Percentiles rank a stretch among this genome's conserved stretches.
Conservation (phyloP, 2,329 filamentous ascomycete genomes). For the Niveomyces coronatus region DNA sequence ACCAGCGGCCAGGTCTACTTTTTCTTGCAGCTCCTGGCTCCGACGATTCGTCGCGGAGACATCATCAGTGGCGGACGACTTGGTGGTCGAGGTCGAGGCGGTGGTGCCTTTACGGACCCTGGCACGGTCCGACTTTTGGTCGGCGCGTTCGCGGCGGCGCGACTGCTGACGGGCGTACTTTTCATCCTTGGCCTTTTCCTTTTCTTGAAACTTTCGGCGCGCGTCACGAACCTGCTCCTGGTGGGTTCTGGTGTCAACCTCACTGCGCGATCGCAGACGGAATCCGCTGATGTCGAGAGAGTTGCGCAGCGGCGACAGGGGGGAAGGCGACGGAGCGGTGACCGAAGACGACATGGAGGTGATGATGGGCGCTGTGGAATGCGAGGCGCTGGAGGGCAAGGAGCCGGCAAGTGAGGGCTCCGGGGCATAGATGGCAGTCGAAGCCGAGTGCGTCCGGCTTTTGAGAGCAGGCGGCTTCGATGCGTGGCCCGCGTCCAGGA, state of each 20-base stretch:
- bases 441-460: constrained; percentile 20
- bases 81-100: constrained; percentile 21
- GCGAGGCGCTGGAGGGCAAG: constrained; percentile 19
- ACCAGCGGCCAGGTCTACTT: constrained; percentile 30
- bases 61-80: constrained; percentile 21
- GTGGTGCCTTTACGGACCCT: constrained; percentile 30
- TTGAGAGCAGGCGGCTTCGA: constrained; percentile 16
- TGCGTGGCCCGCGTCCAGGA: constrained; percentile 23
- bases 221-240: constrained; percentile 50
- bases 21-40: constrained; percentile 18
- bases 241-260: constrained; percentile 44
- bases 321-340: constrained; percentile 23
- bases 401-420: constrained; percentile 18
- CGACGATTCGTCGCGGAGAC: constrained; percentile 16
- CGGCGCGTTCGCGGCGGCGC: constrained; percentile 47
- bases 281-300: constrained; percentile 49
- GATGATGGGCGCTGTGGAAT: constrained; percentile 15
- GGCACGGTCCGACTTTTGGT: constrained; percentile 38
- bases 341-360: constrained; percentile 14
- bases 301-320: constrained; percentile 42
- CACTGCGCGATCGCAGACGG: constrained; percentile 49
- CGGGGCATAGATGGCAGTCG: constrained; percentile 1
- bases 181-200: constrained; percentile 50
- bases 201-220: constrained; percentile 52
- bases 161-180: constrained; percentile 51